Conservation (phyloP, 75 land plant species). For the Pinus tabuliformis region DNA sequence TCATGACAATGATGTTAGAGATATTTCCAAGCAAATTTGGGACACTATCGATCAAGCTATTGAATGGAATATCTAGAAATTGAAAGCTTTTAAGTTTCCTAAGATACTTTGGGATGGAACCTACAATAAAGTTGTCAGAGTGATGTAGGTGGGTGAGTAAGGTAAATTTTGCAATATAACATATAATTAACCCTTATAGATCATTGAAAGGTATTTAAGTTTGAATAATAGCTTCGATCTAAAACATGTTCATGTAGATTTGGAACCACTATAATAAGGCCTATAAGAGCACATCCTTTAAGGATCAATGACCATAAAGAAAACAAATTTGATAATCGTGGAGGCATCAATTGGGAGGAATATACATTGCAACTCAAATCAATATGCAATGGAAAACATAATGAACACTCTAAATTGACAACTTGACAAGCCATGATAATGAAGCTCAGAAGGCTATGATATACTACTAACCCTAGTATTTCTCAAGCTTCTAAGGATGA, state of each 20-base stretch:
- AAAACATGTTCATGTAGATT: neutral
- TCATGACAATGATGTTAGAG: slow-evolving; percentile 25
- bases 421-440: too few relatives aligned
- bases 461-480: too few relatives aligned
- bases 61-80: slow-evolving; percentile 14
- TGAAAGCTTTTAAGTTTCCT: slow-evolving; percentile 8
- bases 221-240: slow-evolving; percentile 4
- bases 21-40: slow-evolving; percentile 9
- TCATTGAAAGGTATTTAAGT: neutral
- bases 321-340: neutral
- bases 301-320: neutral
- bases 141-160: slow-evolving; percentile 13
- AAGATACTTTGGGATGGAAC: slow-evolving; percentile 17
- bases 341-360: neutral
- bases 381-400: too few relatives aligned
- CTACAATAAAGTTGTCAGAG: slow-evolving; percentile 17
- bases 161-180: slow-evolving; percentile 1
- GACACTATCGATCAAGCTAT: slow-evolving; percentile 12
- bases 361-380: too few relatives aligned
- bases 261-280: neutral
- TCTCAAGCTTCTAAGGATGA: too few relatives aligned
- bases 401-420: too few relatives aligned
- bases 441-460: too few relatives aligned
- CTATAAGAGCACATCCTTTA: neutral
- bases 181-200: neutral